phyloP scores from a whole-genome alignment of 23 red algal genomes.

The Pyropia yezoensis region DNA sequence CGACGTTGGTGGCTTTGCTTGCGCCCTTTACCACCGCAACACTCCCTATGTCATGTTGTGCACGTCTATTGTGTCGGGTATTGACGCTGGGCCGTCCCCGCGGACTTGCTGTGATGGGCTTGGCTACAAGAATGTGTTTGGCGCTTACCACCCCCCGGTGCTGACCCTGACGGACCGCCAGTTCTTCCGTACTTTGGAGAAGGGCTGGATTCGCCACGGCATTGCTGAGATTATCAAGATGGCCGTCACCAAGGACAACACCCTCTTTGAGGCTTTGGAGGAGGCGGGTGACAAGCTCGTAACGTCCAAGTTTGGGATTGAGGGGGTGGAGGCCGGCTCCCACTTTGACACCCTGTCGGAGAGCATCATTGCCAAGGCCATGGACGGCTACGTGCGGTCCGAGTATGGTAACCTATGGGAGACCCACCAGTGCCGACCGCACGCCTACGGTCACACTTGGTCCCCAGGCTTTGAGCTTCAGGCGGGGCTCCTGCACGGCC shows the following conservation, averaged over 20 bases:
- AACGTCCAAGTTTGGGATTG: slow-evolving; percentile 50
- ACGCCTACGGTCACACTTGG: slow-evolving; percentile 69
- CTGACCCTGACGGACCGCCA: slow-evolving; percentile 52
- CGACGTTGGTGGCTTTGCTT: slow-evolving; percentile 55
- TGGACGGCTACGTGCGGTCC: slow-evolving; percentile 65
- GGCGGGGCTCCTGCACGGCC: slow-evolving; percentile 56
- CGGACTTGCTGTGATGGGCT: slow-evolving; percentile 68
- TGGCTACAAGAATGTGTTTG: slow-evolving; percentile 72
- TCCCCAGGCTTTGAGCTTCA: slow-evolving; percentile 64
- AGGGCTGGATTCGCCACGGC: slow-evolving; percentile 69
- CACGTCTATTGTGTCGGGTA: slow-evolving; percentile 60
- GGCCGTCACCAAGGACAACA: slow-evolving; percentile 52
- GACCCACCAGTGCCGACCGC: slow-evolving; percentile 64
- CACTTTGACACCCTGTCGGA: slow-evolving; percentile 42
- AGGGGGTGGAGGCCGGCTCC: slow-evolving; percentile 26
- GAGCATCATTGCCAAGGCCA: slow-evolving; percentile 56
- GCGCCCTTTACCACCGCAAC: slow-evolving; percentile 60
- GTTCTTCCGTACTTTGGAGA: slow-evolving; percentile 56
- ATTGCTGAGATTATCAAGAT: slow-evolving; percentile 73
- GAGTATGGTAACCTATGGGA: slow-evolving; percentile 70
- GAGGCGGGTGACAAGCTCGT: slow-evolving; percentile 30
- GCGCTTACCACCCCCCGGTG: slow-evolving; percentile 59
- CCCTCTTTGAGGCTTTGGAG: slow-evolving; percentile 36
- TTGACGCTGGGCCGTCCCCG: slow-evolving; percentile 66
- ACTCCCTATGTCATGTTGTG: slow-evolving; percentile 68